phyloP scores from a whole-genome alignment of 2,329 filamentous ascomycete genomes.

The Zymoseptoria passerinii region DNA sequence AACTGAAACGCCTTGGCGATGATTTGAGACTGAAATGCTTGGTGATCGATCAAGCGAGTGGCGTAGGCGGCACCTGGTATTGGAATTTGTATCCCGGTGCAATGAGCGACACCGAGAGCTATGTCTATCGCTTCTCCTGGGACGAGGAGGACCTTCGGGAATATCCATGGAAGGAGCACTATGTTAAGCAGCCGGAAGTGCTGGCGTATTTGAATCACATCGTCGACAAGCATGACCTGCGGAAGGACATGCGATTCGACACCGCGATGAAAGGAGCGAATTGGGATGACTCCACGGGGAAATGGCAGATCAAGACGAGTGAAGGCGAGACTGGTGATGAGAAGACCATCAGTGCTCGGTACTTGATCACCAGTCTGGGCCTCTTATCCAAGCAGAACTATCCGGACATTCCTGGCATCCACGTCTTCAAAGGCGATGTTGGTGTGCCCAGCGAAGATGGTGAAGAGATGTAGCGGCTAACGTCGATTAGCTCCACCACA shows the following conservation, averaged over 20 bases:
- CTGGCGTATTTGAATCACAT: constrained; percentile 16
- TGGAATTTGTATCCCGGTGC: constrained; percentile 36
- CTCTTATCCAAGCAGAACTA: constrained; percentile 32
- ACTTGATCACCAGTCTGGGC: constrained; percentile 34
- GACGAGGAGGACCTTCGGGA: constrained; percentile 28
- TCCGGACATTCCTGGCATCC: constrained; percentile 31
- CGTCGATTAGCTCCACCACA: constrained; percentile 32
- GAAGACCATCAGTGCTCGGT: constrained; percentile 15
- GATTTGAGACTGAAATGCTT: constrained; percentile 18
- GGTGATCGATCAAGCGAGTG: constrained; percentile 36
- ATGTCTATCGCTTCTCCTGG: constrained; percentile 28
- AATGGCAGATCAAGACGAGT: constrained; percentile 8
- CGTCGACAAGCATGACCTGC: constrained; percentile 11
- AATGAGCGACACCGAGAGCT: constrained; percentile 21
- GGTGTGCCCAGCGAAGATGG: not conserved
- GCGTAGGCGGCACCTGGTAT: constrained; percentile 38
- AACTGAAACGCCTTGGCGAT: constrained; percentile 12
- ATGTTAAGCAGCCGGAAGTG: constrained; percentile 37
- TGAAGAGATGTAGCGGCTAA: constrained; percentile 11
- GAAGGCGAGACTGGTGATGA: not conserved
- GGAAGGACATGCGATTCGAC: constrained; percentile 16
- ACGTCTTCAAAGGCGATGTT: constrained; percentile 32
- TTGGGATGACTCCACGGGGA: constrained; percentile 6
- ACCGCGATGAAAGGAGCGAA: constrained; percentile 20
- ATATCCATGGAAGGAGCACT: constrained; percentile 33